Evolutionary conservation across 371 early-diverging fungal genomes (phyloP), one percentile per base, ranked within the genome.

Genomic region (Apophysomyces variabilis): DNA sequence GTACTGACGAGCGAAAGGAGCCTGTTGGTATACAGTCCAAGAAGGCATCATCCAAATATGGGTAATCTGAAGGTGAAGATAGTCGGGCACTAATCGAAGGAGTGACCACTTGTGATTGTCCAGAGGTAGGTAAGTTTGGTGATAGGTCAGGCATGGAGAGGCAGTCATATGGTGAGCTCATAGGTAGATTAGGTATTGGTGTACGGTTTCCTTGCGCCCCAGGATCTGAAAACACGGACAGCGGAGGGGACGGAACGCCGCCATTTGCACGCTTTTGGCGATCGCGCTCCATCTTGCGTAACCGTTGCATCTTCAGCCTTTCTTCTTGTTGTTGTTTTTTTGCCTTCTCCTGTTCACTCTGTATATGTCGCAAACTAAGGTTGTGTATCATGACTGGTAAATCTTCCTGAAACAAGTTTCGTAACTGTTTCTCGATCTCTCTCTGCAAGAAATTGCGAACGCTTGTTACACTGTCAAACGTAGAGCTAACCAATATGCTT

Each of bases 361-460:
- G 54, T 9, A 50, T 16, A 26, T 65, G 47, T 1, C 73, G 69
- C 38, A 92, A 77, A 9, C 93, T 93, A 56, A 96, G 86, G 50
- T 92, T 90, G 71, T 99, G 98, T 35, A 99, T 92, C 69, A 98
- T 88, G 57, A 89, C 80, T 0, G 99, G 99, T 61, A 99, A 68
- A 72, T 97, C 96, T 43, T 98, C 96, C 73, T 89, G 92, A 61
- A 99, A 92, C 84, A 98, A 78, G 36, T 88, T 89, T 12, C 95
- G 77, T 44, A 99, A 76, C 63, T 93, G 92, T 26, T 88, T 87
- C 74, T 98, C 97, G 59, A 99, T 99, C 66, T 94, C 92, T 6
- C 85, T 77, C 77, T 98, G 98, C 50, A 99, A 73, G 72, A 95
- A 92, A 11, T 90, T 77, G 38, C 93, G 87, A 35, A 99, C 90